Base-by-base conservation (phyloP, 805 yeast genomes). In the Saturnispora halmiae region DNA sequence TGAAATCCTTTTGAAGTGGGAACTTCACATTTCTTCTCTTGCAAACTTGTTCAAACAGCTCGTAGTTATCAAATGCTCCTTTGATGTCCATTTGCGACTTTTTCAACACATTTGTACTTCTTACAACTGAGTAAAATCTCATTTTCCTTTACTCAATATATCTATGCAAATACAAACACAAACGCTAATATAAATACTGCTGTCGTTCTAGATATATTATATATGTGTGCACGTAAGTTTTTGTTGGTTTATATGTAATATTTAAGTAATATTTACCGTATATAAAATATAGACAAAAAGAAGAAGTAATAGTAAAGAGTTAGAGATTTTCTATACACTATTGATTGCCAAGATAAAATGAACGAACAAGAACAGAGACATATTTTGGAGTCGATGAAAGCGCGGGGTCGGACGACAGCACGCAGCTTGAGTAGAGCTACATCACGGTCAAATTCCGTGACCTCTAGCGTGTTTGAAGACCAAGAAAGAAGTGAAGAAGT, bases 401-500 rank as follows among this genome's bases (percentile, higher is more conserved):
- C 40, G 4, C 34, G 40, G 10, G 34, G 40, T 7, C 29, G 40
- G 22, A 15, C 21, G 6, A 8, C 34, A 6, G 13, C 24, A 11
- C 27, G 34, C 9, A 19, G 28, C 10, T 20, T 30, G 9, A 14
- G 31, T 24, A 19, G 36, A 10, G 31, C 20, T 4, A 31, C 45
- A 4, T 40, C 44, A 7, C 40, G 50, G 31, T 44, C 47, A 2
- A 38, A 19, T 1, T 42, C 46, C 14, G n/a, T 19, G 7, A 21
- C 44, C 1, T 40, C 43, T 10, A 27, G 44, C 6, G 44, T 36
- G 8, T 15, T 31, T 7, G 50, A 46, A 27, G 42, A 42, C 6
- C 15, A 24, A 6, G 24, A 21, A 16, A 38, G 45, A 18, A 47
- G 46, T 4, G 42, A 82, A 77, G 72, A 83, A 0, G 77, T 82